Percentiles rank a stretch among this genome's conserved stretches.
Evolutionary conservation across 75 land plant genomes (phyloP).

Genomic region (Selaginella moellendorffii): DNA sequence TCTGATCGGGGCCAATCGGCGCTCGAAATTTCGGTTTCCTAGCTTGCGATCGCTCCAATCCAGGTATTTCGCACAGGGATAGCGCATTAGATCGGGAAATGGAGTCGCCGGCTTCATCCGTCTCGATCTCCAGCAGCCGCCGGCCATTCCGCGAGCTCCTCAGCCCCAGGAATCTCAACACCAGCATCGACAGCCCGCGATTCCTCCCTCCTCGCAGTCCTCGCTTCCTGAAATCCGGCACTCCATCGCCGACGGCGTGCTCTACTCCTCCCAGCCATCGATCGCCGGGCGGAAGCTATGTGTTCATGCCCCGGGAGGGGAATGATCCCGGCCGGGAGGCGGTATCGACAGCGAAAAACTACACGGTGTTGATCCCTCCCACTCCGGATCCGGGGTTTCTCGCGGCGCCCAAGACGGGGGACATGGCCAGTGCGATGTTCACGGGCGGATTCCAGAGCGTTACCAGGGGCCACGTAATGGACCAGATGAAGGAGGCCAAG

Average conservation of each 20-base stretch:
- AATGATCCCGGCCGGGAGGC: constrained; percentile 42
- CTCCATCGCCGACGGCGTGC: neutral
- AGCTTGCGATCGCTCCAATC: too few species aligned
- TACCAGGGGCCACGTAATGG: constrained; percentile 74
- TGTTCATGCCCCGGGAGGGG: constrained; percentile 2
- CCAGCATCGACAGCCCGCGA: neutral
- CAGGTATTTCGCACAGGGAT: too few species aligned
- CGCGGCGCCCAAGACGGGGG: constrained; percentile 36
- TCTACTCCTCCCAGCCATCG: neutral
- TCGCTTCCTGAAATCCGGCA: neutral
- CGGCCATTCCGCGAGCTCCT: neutral
- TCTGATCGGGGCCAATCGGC: too few species aligned
- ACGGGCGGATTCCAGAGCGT: constrained; percentile 81
- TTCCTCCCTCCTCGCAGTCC: neutral
- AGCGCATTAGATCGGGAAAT: too few species aligned
- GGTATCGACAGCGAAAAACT: constrained; percentile 14
- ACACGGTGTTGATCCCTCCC: constrained; percentile 52
- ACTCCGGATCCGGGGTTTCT: constrained; percentile 38
- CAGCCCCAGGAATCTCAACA: neutral
- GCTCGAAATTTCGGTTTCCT: too few species aligned
- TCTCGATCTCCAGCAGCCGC: neutral
- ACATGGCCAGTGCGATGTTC: constrained; percentile 70
- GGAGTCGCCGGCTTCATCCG: neutral
- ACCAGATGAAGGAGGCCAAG: constrained; percentile 45
- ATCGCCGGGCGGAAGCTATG: neutral